These are phyloP conservation scores for Syncephalastrum racemosum DNA, from an alignment of 371 early-diverging fungal species.

Conservation along the genomic window DNA sequence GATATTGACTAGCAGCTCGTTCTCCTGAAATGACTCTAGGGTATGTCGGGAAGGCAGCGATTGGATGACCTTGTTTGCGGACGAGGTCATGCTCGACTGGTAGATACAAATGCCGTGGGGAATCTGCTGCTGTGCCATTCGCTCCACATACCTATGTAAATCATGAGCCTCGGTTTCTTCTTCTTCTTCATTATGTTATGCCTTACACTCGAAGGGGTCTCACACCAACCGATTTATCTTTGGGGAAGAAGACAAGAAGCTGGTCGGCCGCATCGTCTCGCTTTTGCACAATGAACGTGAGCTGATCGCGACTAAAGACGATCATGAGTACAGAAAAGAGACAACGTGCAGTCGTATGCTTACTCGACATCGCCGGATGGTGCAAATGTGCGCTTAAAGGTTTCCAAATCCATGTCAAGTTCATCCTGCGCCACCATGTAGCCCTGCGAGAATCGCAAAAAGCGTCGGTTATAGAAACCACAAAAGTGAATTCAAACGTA, in stretches of 20 bases:
- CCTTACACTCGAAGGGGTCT: constrained; percentile 87
- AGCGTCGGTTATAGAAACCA: background rate
- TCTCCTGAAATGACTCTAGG: constrained; percentile 93
- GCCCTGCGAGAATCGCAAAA: constrained; percentile 53
- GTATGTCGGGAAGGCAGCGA: constrained; percentile 74
- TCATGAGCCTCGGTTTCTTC: no score
- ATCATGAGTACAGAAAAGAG: constrained; percentile 1
- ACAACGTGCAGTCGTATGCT: constrained; percentile 13
- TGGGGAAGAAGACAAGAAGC: constrained; percentile 90
- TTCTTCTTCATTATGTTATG: background rate
- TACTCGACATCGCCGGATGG: constrained; percentile 81
- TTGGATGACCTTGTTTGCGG: constrained; percentile 85
- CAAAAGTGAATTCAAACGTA: constrained; percentile 21
- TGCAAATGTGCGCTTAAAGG: constrained; percentile 74
- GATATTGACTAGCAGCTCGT: constrained; percentile 97
- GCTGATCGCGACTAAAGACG: constrained; percentile 63
- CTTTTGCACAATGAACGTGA: constrained; percentile 88
- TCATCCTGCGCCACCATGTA: constrained; percentile 83
- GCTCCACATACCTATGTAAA: constrained; percentile 64
- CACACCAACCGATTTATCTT: constrained; percentile 88
- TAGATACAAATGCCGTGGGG: constrained; percentile 86
- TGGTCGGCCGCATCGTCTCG: constrained; percentile 82
- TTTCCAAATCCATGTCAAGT: constrained; percentile 80
- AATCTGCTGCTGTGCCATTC: constrained; percentile 85
- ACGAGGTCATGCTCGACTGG: constrained; percentile 81